phyloP scores from a whole-genome alignment of 2,329 filamentous ascomycete species.

The Colletotrichum sublineola region DNA sequence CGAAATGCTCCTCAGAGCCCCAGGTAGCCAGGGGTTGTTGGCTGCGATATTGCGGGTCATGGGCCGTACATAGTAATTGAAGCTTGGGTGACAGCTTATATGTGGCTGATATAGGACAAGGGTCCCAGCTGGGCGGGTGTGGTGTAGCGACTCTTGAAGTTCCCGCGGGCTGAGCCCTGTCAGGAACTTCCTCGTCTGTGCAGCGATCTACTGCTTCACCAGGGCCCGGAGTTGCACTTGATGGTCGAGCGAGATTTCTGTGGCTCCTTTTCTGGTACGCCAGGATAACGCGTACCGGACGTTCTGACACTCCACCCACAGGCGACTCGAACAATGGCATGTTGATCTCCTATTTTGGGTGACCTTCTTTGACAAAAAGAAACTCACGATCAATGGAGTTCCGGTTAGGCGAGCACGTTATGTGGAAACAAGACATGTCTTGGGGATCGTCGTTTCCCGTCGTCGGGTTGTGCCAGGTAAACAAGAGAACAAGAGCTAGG shows the following conservation, averaged over 20 bases:
- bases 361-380: not conserved
- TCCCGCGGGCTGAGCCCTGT: constrained; percentile 30
- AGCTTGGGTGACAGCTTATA: constrained; percentile 34
- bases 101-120: constrained; percentile 39
- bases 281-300: constrained; percentile 6
- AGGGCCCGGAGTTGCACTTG: constrained; percentile 22
- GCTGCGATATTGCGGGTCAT: constrained; percentile 32
- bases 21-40: constrained; percentile 21
- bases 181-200: constrained; percentile 35
- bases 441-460: constrained; percentile 11
- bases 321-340: constrained; percentile 3
- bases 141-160: constrained; percentile 23
- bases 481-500: constrained; percentile 14
- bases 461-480: constrained; percentile 20
- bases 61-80: constrained; percentile 22
- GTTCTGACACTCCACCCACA: constrained; percentile 13
- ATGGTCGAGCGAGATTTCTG: constrained; percentile 10
- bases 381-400: not conserved
- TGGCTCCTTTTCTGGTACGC: not conserved
- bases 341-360: constrained; percentile 31
- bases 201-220: constrained; percentile 33
- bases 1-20: constrained; percentile 31
- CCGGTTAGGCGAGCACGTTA: constrained; percentile 10
- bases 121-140: constrained; percentile 21
- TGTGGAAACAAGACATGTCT: constrained; percentile 21